Evolutionary conservation across 176 grass and related monocot genomes (phyloP).

Genomic region (Oryza punctata): DNA sequence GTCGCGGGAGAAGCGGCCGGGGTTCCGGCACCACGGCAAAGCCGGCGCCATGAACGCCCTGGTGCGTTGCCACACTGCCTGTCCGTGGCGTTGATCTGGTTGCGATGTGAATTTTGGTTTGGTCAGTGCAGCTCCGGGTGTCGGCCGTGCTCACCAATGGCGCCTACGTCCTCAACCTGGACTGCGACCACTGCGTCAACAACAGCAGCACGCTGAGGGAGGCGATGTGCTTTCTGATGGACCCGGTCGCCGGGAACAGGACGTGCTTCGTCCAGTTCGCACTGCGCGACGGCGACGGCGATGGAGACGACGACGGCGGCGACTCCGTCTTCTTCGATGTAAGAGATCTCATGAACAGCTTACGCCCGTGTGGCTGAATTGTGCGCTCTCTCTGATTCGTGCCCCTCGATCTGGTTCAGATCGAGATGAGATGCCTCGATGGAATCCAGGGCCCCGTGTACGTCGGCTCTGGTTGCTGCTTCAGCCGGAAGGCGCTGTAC

Average conservation of each 20-base stretch:
- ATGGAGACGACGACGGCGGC: background rate
- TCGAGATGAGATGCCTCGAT: constrained; percentile 70
- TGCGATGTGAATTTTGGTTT: background rate
- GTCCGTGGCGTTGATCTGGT: background rate
- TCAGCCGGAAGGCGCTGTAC: constrained; percentile 76
- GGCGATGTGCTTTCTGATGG: constrained; percentile 67
- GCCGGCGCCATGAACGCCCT: constrained; percentile 75
- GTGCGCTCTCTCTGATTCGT: background rate
- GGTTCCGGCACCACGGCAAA: constrained; percentile 60
- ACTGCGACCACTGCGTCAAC: constrained; percentile 59
- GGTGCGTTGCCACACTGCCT: constrained; percentile 31
- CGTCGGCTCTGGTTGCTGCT: constrained; percentile 64
- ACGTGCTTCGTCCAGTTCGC: constrained; percentile 76
- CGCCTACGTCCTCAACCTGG: constrained; percentile 54
- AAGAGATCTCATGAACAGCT: background rate
- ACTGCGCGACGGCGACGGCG: constrained; percentile 10
- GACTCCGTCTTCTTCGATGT: constrained; percentile 64
- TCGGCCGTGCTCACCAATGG: constrained; percentile 67
- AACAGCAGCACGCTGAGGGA: constrained; percentile 53
- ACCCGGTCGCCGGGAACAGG: constrained; percentile 40
- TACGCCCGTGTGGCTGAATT: no score
- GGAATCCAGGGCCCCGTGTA: constrained; percentile 68
- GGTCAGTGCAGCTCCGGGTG: constrained; percentile 47
- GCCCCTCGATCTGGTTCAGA: constrained; percentile 30
- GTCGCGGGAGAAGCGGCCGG: constrained; percentile 64